Conservation (phyloP, 108 stramenopile species). For the Thalassiosira profunda region DNA sequence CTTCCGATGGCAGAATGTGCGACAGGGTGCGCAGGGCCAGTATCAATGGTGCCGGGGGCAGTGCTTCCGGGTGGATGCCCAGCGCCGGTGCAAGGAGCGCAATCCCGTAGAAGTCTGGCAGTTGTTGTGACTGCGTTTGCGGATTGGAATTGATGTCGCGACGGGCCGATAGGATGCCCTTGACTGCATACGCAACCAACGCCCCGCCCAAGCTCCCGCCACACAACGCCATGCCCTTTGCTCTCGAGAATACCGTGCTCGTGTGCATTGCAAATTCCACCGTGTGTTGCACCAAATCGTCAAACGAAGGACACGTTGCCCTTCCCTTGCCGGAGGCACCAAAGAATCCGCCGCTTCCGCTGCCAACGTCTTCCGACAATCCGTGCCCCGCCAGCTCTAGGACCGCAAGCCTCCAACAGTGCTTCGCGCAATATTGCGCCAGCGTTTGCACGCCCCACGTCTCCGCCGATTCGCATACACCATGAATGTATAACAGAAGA, state of each 20-base stretch:
- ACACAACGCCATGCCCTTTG: slow-evolving; percentile 16
- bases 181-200: slow-evolving; percentile 46
- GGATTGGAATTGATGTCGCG: background rate
- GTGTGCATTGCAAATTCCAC: slow-evolving; percentile 8
- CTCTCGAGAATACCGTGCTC: background rate
- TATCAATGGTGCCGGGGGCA: slow-evolving; percentile 48
- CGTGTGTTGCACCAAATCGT: slow-evolving; percentile 34
- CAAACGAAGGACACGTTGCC: slow-evolving; percentile 16
- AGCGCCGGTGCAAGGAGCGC: slow-evolving; percentile 50
- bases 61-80: slow-evolving; percentile 46
- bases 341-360: too few relatives aligned
- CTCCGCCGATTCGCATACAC: slow-evolving; percentile 63
- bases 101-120: slow-evolving; percentile 35
- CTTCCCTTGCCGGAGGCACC: slow-evolving; percentile 19
- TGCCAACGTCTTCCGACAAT: slow-evolving; percentile 21
- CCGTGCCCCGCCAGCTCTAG: slow-evolving; percentile 60
- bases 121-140: background rate
- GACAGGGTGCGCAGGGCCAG: slow-evolving; percentile 25
- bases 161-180: slow-evolving; percentile 1
- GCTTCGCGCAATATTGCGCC: slow-evolving; percentile 13
- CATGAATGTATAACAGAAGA: slow-evolving; percentile 43
- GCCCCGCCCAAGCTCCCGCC: slow-evolving; percentile 56
- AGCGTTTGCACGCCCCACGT: slow-evolving; percentile 53
- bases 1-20: slow-evolving; percentile 17
- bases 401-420: slow-evolving; percentile 33